A percentile compares a stretch with the other conserved stretches of the same genome.
These are phyloP conservation scores for Pneumocystis carinii DNA, from an alignment of 1,139 yeast species.

Conservation along the genomic window DNA sequence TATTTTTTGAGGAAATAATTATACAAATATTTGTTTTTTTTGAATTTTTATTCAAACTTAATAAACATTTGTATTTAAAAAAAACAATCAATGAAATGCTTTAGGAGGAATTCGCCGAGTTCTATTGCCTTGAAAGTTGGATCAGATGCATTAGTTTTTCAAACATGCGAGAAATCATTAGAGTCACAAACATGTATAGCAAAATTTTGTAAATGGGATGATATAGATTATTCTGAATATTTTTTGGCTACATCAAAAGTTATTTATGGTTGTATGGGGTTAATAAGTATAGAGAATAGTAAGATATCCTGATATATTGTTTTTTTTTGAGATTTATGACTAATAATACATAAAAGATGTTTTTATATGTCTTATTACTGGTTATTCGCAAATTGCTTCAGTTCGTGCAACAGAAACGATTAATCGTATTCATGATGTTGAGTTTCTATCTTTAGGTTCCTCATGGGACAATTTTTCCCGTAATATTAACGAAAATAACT, in stretches of 20 bases:
- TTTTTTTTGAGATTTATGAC: conserved; percentile 24
- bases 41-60: background rate
- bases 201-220: conserved; percentile 25
- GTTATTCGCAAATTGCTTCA: conserved; percentile 60
- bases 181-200: conserved; percentile 21
- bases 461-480: conserved; percentile 69
- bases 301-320: background rate
- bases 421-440: conserved; percentile 66
- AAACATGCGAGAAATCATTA: conserved; percentile 17
- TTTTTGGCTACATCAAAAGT: conserved; percentile 38
- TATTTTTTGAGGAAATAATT: background rate
- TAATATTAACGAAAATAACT: conserved; percentile 30
- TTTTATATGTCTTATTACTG: conserved; percentile 68
- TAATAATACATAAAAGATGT: conserved; percentile 32
- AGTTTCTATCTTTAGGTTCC: conserved; percentile 60
- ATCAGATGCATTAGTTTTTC: conserved; percentile 36
- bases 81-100: background rate
- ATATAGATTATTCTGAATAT: conserved; percentile 21
- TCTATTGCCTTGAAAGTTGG: conserved; percentile 39
- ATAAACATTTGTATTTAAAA: background rate
- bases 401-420: conserved; percentile 56
- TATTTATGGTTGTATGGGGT: conserved; percentile 70
- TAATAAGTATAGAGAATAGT: conserved; percentile 33
- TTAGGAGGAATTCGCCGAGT: conserved; percentile 27
- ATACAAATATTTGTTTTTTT: background rate